Evolutionary conservation across 2,329 filamentous ascomycete genomes (phyloP).

Genomic region (Huntiella moniliformis): DNA sequence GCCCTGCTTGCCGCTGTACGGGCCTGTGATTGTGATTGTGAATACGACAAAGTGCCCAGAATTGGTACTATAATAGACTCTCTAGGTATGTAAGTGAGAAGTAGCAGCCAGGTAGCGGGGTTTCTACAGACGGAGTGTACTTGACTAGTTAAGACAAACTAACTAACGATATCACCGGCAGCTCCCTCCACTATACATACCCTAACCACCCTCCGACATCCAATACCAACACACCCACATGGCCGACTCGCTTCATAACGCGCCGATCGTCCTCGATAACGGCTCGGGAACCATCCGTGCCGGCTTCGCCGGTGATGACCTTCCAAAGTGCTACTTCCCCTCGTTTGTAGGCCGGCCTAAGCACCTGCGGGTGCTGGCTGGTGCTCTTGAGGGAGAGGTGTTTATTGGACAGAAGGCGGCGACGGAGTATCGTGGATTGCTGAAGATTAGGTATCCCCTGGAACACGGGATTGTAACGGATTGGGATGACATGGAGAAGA

Average conservation of each 20-base stretch:
- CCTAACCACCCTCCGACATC: background rate
- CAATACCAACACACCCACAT: conserved; percentile 18
- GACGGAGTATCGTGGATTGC: conserved; percentile 71
- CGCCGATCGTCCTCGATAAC: conserved; percentile 96
- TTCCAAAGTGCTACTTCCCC: conserved; percentile 92
- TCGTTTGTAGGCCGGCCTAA: conserved; percentile 95
- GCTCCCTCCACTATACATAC: too few species aligned
- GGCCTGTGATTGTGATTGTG: too few species aligned
- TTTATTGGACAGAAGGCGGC: conserved; percentile 86
- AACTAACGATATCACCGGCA: too few species aligned
- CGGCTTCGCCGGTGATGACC: conserved; percentile 87
- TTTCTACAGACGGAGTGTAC: background rate
- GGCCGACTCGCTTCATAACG: conserved; percentile 67
- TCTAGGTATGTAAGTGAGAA: background rate
- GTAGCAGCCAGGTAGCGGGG: background rate
- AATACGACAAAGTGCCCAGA: too few species aligned
- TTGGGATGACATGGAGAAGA: conserved; percentile 99
- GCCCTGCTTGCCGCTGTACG: background rate
- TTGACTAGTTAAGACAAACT: too few species aligned
- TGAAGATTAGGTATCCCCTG: conserved; percentile 90
- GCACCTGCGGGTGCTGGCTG: conserved; percentile 85
- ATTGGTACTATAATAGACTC: too few species aligned
- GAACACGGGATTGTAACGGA: conserved; percentile 98
- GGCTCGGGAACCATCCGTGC: conserved; percentile 94
- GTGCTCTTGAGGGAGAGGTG: conserved; percentile 85